Evolutionary conservation across 192 early-diverging fungal genomes (phyloP), one percentile per base, ranked within the genome.

Genomic region (Coemansia sp.): DNA sequence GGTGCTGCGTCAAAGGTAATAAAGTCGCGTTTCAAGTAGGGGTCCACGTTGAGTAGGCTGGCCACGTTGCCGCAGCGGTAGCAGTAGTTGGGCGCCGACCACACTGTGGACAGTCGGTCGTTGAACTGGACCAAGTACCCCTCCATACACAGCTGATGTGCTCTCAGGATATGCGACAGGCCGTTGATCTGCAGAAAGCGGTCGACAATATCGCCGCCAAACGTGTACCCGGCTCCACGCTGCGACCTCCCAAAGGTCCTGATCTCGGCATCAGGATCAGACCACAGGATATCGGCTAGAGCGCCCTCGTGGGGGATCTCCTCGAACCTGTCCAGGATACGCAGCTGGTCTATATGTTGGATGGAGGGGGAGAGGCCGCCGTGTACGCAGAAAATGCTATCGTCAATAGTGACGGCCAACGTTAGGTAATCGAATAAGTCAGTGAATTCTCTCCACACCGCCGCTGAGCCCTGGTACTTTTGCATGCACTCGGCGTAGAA

Each of bases 41-140:
- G 79, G 37, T 74, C 73, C 14, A 98, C 86, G 68, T 93, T 88
- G 86, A 96, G 90, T 60, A 99, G 92, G 35, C 93, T 92, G 9
- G 95, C 95, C 21, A 97, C 93, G 70, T 99, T 97, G 39, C 94
- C 95, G 69, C 96, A 99, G 26, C 96, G 87, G 79, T 98, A 98
- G 73, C 96, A 99, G 79, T 99, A 99, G 68, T 98, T 96, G 50
- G 95, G 95, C 11, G 95, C 96, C 37, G 91, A 93, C 97, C 97
- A 97, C 20, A 91, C 89, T 8, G 97, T 99, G 7, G 97, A 95
- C 59, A 99, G 84, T 62, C 94, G 93, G 61, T 97, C 91, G 64
- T 99, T 82, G 40, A 82, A 82, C 59, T 68, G 70, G 24, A 82
- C 74, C 69, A 73, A 35, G 85, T 92, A 99, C 13, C 97, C 95